These are phyloP conservation scores for Tulasnella sp. DNA, from an alignment of 768 basidiomycete genomes.

Conservation along the genomic window DNA sequence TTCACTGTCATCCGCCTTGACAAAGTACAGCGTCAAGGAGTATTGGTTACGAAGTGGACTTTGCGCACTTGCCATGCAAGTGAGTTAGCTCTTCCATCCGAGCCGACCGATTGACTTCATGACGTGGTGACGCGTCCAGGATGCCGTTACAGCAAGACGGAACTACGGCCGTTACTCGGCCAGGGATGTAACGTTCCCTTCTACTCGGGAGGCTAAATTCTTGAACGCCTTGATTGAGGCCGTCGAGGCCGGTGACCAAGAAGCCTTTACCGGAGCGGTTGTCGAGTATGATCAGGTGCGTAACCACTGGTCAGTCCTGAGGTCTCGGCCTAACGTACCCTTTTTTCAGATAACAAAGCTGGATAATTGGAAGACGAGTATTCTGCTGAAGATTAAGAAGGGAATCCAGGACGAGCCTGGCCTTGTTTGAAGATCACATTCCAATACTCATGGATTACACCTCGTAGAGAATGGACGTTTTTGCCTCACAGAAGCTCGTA, in stretches of 20 bases:
- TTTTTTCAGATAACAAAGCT: constrained; percentile 43
- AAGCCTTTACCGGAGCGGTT: constrained; percentile 71
- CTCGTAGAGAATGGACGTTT: too few relatives aligned
- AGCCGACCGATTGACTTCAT: background rate
- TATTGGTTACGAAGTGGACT: constrained; percentile 84
- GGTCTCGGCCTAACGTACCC: background rate
- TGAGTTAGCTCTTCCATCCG: too few relatives aligned
- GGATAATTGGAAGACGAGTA: constrained; percentile 91
- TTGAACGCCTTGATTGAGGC: constrained; percentile 65
- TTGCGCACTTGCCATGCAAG: constrained; percentile 79
- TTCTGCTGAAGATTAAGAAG: constrained; percentile 84
- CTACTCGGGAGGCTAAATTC: constrained; percentile 90
- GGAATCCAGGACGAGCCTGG: constrained; percentile 46
- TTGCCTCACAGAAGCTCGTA: too few relatives aligned
- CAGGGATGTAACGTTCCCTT: constrained; percentile 75
- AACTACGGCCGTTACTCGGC: constrained; percentile 64
- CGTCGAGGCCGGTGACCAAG: constrained; percentile 54
- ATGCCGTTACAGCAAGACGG: constrained; percentile 68
- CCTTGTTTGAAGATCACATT: background rate
- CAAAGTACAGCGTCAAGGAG: constrained; percentile 98
- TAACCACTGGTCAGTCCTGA: background rate
- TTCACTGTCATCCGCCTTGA: constrained; percentile 65
- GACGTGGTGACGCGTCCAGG: constrained; percentile 36
- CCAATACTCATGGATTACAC: background rate
- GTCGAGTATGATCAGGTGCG: constrained; percentile 77